A percentile compares a stretch with the other conserved stretches of the same genome.
Conservation (phyloP, 345 rosid species). For the Cardamine occulta region DNA sequence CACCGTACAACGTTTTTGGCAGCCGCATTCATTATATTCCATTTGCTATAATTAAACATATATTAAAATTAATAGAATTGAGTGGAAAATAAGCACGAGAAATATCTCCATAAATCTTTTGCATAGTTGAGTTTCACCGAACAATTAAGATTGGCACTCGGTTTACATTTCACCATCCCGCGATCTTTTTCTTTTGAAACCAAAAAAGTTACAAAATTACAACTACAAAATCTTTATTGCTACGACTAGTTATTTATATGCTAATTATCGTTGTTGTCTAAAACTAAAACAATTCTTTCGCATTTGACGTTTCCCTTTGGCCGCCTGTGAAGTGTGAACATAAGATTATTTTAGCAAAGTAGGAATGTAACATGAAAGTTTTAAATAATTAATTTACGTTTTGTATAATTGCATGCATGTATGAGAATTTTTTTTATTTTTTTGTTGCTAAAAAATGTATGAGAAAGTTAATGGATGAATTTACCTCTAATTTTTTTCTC, state of each 20-base stretch:
- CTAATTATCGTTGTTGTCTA: background rate
- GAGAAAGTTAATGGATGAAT: background rate
- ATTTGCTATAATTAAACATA: background rate
- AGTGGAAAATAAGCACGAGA: background rate
- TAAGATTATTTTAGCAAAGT: background rate
- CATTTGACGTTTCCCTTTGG: conserved; percentile 1
- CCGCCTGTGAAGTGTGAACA: background rate
- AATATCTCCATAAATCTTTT: background rate
- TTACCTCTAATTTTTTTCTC: background rate
- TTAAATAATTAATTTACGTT: background rate
- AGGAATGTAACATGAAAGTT: background rate
- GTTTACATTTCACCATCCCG: conserved; percentile 12
- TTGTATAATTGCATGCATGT: background rate
- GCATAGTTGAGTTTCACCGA: conserved; percentile 33
- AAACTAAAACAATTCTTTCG: background rate
- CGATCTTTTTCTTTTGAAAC: conserved; percentile 1
- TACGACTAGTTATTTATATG: background rate
- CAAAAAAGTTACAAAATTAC: background rate
- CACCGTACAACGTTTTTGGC: background rate
- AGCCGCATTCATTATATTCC: background rate
- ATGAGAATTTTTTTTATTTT: no score
- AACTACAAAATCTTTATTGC: background rate
- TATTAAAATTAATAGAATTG: background rate
- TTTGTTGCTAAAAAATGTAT: no score
- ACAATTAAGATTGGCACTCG: conserved; percentile 30